phyloP scores from a whole-genome alignment of 352 stramenopile genomes.

The Thraustochytrium striatum region DNA sequence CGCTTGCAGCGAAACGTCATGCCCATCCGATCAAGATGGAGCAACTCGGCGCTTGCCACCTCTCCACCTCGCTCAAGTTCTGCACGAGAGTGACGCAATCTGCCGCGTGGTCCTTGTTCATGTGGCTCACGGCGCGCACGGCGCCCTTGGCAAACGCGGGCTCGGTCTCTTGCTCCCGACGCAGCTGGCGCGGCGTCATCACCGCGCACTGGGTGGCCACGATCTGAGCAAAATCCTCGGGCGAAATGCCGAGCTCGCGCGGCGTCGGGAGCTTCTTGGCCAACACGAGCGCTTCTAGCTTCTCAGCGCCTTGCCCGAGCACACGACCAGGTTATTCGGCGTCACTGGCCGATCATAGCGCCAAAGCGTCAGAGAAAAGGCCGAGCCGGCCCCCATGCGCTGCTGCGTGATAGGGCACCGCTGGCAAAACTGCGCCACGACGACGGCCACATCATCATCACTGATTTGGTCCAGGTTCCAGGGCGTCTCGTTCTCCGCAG shows the following conservation, averaged over 20 bases:
- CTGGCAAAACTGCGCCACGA: slow-evolving; percentile 28
- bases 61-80: neutral
- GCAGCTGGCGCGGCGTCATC: neutral
- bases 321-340: slow-evolving; percentile 25
- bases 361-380: neutral
- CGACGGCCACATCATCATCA: slow-evolving; percentile 22
- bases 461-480: slow-evolving; percentile 17
- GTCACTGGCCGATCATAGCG: slow-evolving; percentile 19
- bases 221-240: neutral
- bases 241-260: neutral
- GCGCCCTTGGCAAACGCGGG: neutral
- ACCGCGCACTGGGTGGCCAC: neutral
- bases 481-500: neutral
- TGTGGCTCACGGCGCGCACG: slow-evolving; percentile 2
- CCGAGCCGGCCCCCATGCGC: neutral
- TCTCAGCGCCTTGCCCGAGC: neutral
- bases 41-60: neutral
- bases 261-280: neutral
- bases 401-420: slow-evolving; percentile 1
- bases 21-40: neutral
- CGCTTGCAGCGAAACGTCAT: slow-evolving; percentile 23
- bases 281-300: neutral
- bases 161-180: neutral
- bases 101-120: slow-evolving; percentile 41
- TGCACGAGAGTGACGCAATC: slow-evolving; percentile 24